Evolutionary conservation across 345 rosid genomes (phyloP), one percentile per base, ranked within the genome.

Genomic region (Salix dunnii): DNA sequence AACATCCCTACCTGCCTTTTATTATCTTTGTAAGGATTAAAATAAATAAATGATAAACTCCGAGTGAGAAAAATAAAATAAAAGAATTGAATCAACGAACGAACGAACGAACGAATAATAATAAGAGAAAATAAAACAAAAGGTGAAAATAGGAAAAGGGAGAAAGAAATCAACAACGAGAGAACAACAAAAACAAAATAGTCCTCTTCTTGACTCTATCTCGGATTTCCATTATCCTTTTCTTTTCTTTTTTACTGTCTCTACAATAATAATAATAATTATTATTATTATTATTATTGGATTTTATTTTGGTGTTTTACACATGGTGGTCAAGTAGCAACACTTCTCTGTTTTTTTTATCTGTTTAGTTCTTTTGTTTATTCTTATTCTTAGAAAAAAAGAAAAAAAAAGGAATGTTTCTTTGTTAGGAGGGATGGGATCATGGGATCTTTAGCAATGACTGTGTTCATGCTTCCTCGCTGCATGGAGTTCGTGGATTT

Each of bases 181-280:
- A 67, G 76, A 79, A 79, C 43, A 80, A 64, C 67, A 78, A 72
- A 48, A 35, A 23, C 66, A 35, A 48, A 72, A 72, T 60, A 69
- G 69, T 58, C 61, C 48, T 33, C 35, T 75, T 27, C 83, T 76
- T 71, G 70, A 78, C 78, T 80, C 77, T 68, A 82, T 78, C 76
- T 83, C 68, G 79, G 43, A 67, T 74, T 73, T 70, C 83, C 86
- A 80, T 85, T 63, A 67, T 61, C 43, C 35, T 33, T 33, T 31
- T 31, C 35, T 58, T 66, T 21, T 75, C 21, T 30, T 71, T 42
- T 8, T 7, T 60, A 12, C 11, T 13, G 25, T 78, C 49, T 69
- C 13, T 13, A 14, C 65, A 9, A 51, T 76, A 40, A 40, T 42
- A 27, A 43, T 9, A 8, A 53, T 31, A 28, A 64, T 58, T 27